Percentiles rank a stretch among this genome's conserved stretches.
Evolutionary conservation across 2,329 filamentous ascomycete species (phyloP).

Genomic region (Rutstroemia sp.): DNA sequence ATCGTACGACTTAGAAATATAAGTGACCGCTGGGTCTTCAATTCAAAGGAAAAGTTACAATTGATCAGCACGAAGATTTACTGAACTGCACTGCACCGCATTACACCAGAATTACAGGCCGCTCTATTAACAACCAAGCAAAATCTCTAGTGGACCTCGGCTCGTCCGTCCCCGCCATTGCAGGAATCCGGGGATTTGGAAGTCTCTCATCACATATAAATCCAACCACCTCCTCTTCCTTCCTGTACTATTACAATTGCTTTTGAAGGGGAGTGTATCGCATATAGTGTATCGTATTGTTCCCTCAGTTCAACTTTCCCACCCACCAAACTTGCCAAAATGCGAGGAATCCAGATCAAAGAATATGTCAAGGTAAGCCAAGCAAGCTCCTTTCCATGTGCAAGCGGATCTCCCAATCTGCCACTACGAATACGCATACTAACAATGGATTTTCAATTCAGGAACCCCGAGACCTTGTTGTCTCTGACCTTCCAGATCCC

Average conservation of each 20-base stretch:
- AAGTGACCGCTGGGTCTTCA: too few species aligned
- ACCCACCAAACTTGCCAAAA: constrained; percentile 33
- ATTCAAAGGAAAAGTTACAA: too few species aligned
- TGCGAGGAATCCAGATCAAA: constrained; percentile 69
- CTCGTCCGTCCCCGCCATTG: neutral
- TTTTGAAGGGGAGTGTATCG: too few species aligned
- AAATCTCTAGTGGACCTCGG: neutral
- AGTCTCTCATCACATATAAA: neutral
- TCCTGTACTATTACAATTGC: too few species aligned
- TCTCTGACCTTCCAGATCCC: constrained; percentile 69
- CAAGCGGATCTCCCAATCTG: neutral
- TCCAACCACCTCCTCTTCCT: neutral
- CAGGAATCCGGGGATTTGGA: neutral
- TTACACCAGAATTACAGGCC: too few species aligned
- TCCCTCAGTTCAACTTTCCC: neutral
- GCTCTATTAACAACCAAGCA: too few species aligned
- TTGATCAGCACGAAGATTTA: too few species aligned
- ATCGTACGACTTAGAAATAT: too few species aligned
- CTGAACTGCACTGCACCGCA: too few species aligned
- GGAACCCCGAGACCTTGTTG: constrained; percentile 72
- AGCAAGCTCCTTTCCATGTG: neutral
- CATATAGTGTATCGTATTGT: neutral
- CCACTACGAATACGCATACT: neutral
- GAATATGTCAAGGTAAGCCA: constrained; percentile 63
- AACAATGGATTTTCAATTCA: constrained; percentile 30